Evolutionary conservation across 2,329 filamentous ascomycete genomes (phyloP).

Genomic region (Aspergillus candidus): DNA sequence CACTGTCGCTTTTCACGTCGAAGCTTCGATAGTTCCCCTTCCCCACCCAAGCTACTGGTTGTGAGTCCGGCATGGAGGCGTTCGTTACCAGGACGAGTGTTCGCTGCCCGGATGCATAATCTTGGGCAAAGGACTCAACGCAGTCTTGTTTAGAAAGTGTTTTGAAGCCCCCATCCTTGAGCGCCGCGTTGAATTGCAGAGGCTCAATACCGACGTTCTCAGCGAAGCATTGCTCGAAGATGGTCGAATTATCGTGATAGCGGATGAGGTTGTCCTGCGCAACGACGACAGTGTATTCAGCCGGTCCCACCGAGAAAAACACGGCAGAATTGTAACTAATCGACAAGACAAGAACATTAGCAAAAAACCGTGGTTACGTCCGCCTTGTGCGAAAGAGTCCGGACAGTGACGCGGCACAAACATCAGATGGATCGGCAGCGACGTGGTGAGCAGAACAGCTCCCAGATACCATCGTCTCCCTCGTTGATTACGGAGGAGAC

Average conservation of each 20-base stretch:
- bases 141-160: constrained; percentile 2
- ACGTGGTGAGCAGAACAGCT: not conserved
- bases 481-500: not conserved
- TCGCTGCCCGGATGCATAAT: constrained; percentile 1
- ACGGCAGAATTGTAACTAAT: constrained; percentile 5
- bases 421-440: constrained; percentile 5
- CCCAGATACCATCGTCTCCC: constrained; percentile 2
- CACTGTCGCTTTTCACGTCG: not conserved
- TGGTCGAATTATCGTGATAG: no score
- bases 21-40: not conserved
- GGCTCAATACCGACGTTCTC: not conserved
- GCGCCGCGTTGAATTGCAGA: not conserved
- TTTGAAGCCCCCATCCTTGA: not conserved
- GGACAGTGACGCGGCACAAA: not conserved
- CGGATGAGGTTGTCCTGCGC: not conserved
- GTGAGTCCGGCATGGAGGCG: not conserved
- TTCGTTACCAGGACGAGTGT: constrained; percentile 1
- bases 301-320: not conserved
- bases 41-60: not conserved
- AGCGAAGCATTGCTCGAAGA: no score
- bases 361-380: not conserved
- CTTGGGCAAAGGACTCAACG: constrained; percentile 1
- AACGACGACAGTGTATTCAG: not conserved
- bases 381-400: no score
- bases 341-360: no score